phyloP scores from a whole-genome alignment of 2,329 filamentous ascomycete genomes.

The Aspergillus udagawae region DNA sequence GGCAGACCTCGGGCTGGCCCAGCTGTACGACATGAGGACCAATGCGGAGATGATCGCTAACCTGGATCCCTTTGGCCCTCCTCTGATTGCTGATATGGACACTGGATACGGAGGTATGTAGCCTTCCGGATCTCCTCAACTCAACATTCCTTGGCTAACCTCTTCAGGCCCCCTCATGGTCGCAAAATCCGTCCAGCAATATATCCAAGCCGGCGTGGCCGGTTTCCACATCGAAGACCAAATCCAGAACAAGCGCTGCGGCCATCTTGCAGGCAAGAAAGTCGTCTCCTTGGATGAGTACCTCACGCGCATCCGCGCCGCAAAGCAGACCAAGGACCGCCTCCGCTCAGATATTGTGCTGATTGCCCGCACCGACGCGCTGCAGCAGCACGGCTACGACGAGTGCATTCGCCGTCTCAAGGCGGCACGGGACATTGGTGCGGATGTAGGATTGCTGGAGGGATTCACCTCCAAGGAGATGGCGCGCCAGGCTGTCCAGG shows the following conservation, averaged over 20 bases:
- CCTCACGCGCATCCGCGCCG: slow-evolving; percentile 34
- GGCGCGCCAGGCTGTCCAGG: slow-evolving; percentile 31
- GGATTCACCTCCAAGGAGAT: slow-evolving; percentile 36
- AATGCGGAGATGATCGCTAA: slow-evolving; percentile 64
- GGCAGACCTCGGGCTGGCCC: slow-evolving; percentile 61
- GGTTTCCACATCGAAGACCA: slow-evolving; percentile 58
- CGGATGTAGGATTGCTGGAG: slow-evolving; percentile 41
- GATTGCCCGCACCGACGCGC: slow-evolving; percentile 42
- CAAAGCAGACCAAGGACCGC: slow-evolving; percentile 30
- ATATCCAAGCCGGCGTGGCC: slow-evolving; percentile 51
- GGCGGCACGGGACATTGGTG: slow-evolving; percentile 36
- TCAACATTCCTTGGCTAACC: neutral
- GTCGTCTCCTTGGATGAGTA: slow-evolving; percentile 35
- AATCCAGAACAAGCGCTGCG: slow-evolving; percentile 42
- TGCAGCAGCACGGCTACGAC: slow-evolving; percentile 37
- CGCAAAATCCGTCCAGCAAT: slow-evolving; percentile 46
- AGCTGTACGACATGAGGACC: slow-evolving; percentile 58
- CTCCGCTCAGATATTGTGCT: slow-evolving; percentile 39
- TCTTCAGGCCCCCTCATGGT: slow-evolving; percentile 40
- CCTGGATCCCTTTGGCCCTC: slow-evolving; percentile 49
- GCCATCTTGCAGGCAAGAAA: slow-evolving; percentile 38
- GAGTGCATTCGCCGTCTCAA: slow-evolving; percentile 37
- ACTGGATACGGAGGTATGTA: slow-evolving; percentile 48
- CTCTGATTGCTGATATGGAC: slow-evolving; percentile 58
- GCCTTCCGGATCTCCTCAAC: too few relatives aligned